Evolutionary conservation across 2,329 filamentous ascomycete species (phyloP).

Genomic region (Penicillium fuscoglaucum): DNA sequence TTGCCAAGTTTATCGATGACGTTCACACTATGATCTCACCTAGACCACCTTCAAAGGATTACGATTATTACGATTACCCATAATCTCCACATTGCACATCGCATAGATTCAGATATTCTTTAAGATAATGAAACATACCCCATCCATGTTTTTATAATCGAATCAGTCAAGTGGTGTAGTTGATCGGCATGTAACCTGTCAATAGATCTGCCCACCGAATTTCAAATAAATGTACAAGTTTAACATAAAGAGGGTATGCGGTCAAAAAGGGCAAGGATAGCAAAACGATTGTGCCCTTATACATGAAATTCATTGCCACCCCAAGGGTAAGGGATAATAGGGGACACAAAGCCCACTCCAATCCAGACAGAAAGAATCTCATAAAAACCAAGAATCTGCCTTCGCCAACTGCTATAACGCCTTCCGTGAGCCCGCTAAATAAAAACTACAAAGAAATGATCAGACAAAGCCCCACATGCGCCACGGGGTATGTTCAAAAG

Average conservation of each 20-base stretch:
- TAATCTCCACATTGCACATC: background rate
- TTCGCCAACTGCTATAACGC: conserved; percentile 22
- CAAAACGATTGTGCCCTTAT: conserved; percentile 14
- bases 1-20: background rate
- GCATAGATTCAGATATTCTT: background rate
- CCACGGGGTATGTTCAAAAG: conserved; percentile 16
- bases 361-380: background rate
- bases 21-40: background rate
- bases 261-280: background rate
- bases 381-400: conserved; percentile 14
- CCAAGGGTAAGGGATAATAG: background rate
- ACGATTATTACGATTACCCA: background rate
- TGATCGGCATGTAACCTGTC: background rate
- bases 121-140: background rate
- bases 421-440: conserved; percentile 27
- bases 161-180: background rate
- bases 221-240: conserved; percentile 1
- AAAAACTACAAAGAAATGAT: conserved; percentile 20
- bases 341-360: conserved; percentile 5
- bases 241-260: conserved; percentile 3
- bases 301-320: conserved; percentile 17
- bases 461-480: conserved; percentile 5
- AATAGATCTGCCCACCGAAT: background rate
- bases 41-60: background rate
- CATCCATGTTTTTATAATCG: background rate